Base-by-base conservation (phyloP, 768 basidiomycete species). In the Cubamyces sp. region DNA sequence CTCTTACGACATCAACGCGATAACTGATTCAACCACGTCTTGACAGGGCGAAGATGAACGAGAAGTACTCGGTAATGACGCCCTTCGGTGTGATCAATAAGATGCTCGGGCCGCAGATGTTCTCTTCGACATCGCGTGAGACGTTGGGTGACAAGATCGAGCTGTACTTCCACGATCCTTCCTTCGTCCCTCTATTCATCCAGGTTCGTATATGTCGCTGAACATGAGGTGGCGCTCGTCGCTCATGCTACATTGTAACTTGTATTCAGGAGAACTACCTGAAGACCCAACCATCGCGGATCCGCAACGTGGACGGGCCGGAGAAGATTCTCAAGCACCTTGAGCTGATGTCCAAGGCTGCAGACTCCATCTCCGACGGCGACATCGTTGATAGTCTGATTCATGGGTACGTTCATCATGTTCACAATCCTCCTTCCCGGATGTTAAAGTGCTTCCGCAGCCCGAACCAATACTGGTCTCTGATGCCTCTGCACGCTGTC, bases 121-220 rank as follows among this genome's bases (percentile, higher is more conserved):
- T 97, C 75, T 91, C 92, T 2, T 70, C 81, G 39, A 96, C 91
- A 0, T 84, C 88, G 26, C 84, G 90, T 53, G 87, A 94, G 73
- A 87, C 92, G 0, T 78, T 98, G 2, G 86, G 83, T 30, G 94
- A 98, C 65, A 98, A 98, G 78, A 92, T 96, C 79, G 96, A 98
- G 55, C 74, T 92, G 62, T 99, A 98, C 75, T 99, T 98, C 77
- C 94, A 97, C 61, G 97, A 99, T 69, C 92, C 94, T 71, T 86
- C 90, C 1, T 94, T 98, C 67, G 84, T 98, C 50, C 97, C 97
- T 0, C 75, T 99, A 34, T 98, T 99, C 74, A 91, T 98, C 48
- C 94, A 97, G 82, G 94, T 93, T 46, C n/a, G 74, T 65, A 47
- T 19, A 7, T 11, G 12, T 19, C 18, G 6, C 18, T 26, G 23